Evolutionary conservation across 192 early-diverging fungal genomes (phyloP).

Genomic region (Chytriomyces sp.): DNA sequence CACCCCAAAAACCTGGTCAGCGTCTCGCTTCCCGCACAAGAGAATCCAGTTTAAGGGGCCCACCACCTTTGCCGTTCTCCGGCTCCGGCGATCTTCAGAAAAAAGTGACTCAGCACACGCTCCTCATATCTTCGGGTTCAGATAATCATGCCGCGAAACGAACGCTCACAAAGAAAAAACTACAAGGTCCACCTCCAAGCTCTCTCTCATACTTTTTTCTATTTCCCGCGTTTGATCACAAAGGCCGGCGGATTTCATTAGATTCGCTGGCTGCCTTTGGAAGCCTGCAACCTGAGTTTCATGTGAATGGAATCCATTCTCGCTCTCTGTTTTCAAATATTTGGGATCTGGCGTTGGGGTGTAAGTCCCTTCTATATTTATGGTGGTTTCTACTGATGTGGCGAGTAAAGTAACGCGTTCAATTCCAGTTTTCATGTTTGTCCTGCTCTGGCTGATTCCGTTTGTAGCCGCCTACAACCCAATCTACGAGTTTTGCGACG

Average conservation of each 20-base stretch:
- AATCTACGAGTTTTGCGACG: not conserved
- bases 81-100: no score
- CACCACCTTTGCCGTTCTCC: no score
- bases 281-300: not conserved
- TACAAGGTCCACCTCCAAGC: no score
- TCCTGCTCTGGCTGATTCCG: constrained; percentile 3
- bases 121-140: no score
- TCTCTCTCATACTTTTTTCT: not conserved
- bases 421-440: not conserved
- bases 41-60: no score
- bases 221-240: constrained; percentile 15
- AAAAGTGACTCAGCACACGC: no score
- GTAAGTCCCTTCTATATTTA: not conserved
- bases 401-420: not conserved
- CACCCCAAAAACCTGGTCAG: no score
- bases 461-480: not conserved
- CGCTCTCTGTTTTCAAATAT: not conserved
- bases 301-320: constrained; percentile 15
- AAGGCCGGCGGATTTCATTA: not conserved
- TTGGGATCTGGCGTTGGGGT: not conserved
- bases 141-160: no score
- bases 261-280: not conserved
- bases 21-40: no score
- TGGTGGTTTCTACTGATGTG: not conserved
- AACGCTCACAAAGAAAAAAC: no score